Base-by-base conservation (phyloP, 148 eudicot species). In the Camellia sinensis region DNA sequence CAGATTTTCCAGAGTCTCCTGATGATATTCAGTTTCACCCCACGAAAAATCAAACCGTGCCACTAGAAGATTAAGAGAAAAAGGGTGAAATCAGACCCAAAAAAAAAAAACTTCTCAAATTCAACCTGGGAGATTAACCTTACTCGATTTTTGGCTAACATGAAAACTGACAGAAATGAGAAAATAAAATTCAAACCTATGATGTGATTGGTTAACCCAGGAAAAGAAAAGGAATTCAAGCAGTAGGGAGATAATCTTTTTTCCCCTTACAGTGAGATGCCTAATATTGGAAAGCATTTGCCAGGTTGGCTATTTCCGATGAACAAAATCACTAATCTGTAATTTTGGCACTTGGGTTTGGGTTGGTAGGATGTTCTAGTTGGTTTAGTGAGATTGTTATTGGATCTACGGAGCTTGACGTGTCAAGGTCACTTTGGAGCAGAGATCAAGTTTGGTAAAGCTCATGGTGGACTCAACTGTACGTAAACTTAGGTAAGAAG, bases 21-120 rank as follows among this genome's bases (percentile, higher is more conserved):
- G 86, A 74, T 85, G 88, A 79, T 74, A 85, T 37, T 83, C 83
- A 44, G 82, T 17, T 61, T 81, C 85, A 18, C 90, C 90, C 85
- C 82, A 88, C 41, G 90, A 81, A 78, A 85, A 85, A 71, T 85
- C 88, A 82, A 88, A 88, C 41, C 88, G 80, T 14, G 90, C 87
- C 78, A 88, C 88, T 85, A 63, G 22, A 57, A 60, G 48, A 14
- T 40, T 18, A 65, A 17, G n/a, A 19, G 48, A 71, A 79, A 48
- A 5, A 3, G 37, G 37, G 37, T 29, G 37, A 29, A 29, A 29
- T 29, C 37, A 29, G 37, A 29, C 37, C 37, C 37, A 29, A 61
- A 76, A 21, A 8, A 19, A 9, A 19, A 76, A 73, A 50, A 5
- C 3, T 22, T 52, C 48, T 29, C 44, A 48, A 64, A 76, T 45